Evolutionary conservation across 306 rosid species (phyloP).

Genomic region (Vachellia pachyceras): DNA sequence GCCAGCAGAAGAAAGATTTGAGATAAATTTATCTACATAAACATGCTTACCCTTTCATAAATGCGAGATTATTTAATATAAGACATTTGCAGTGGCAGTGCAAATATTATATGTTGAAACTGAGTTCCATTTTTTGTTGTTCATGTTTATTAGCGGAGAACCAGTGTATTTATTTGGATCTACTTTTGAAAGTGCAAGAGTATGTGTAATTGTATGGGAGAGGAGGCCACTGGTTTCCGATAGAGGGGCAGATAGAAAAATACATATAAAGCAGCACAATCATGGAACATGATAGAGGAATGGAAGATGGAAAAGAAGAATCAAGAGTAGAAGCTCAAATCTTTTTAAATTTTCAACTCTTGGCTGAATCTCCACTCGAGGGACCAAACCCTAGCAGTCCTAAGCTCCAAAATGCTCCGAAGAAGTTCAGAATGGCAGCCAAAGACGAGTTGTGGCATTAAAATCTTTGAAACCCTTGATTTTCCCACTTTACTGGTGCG

Average conservation of each 20-base stretch:
- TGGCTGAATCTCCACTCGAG: no score
- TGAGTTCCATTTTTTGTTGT: not conserved
- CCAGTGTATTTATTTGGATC: not conserved
- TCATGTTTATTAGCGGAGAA: not conserved
- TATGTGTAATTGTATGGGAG: not conserved
- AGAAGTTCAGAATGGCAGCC: no score
- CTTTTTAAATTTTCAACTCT: no score
- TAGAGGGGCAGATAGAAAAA: not conserved
- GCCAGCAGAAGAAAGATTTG: not conserved
- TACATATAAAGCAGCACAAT: no score
- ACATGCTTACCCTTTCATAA: not conserved
- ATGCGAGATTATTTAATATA: not conserved
- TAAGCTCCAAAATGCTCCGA: no score
- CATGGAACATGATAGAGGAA: no score
- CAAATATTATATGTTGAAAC: not conserved
- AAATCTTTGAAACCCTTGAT: no score
- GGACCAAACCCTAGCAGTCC: no score
- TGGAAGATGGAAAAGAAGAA: no score
- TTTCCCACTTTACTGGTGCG: no score
- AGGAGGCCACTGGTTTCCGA: not conserved
- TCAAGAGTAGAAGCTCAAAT: no score
- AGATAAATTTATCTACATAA: not conserved
- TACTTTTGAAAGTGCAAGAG: not conserved
- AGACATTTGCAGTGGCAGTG: not conserved
- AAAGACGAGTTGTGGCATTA: no score